Percentiles rank a stretch among this genome's conserved stretches.
Conservation (phyloP, 441 rosid species). For the Euphorbia schlechtendalii region DNA sequence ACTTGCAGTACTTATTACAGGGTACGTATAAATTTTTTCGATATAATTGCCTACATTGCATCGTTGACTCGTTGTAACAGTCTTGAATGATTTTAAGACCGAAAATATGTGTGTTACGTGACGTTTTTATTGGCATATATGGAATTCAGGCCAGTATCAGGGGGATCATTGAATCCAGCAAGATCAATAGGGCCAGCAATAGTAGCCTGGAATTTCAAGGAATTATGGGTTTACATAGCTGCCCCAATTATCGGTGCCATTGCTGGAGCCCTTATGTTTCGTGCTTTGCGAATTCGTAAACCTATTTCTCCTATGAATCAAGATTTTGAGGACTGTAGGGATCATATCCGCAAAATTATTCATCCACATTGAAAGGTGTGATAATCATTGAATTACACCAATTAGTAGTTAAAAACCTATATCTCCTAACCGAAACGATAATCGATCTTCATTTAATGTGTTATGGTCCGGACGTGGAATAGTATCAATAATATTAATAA, state of each 20-base stretch:
- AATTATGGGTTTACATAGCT: constrained; percentile 64
- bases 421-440: too few species aligned
- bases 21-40: constrained; percentile 24
- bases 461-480: too few species aligned
- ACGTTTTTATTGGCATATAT: background rate
- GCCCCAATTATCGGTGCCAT: constrained; percentile 65
- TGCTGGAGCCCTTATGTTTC: constrained; percentile 43
- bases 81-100: too few species aligned
- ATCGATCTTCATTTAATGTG: too few species aligned
- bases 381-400: too few species aligned
- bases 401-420: background rate
- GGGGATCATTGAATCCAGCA: constrained; percentile 87
- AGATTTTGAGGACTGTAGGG: too few species aligned
- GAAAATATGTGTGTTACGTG: too few species aligned
- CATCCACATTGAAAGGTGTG: too few species aligned
- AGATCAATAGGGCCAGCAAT: constrained; percentile 87
- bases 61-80: too few species aligned
- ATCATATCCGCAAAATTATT: too few species aligned
- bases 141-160: constrained; percentile 58
- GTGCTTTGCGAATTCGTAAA: constrained; percentile 31
- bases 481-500: too few species aligned
- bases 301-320: background rate
- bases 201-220: constrained; percentile 52
- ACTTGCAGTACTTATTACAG: constrained; percentile 72
- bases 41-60: too few species aligned